A percentile compares a stretch with the other conserved stretches of the same genome.
phyloP scores from a whole-genome alignment of 768 basidiomycete genomes.

The Leccinum variicolor region DNA sequence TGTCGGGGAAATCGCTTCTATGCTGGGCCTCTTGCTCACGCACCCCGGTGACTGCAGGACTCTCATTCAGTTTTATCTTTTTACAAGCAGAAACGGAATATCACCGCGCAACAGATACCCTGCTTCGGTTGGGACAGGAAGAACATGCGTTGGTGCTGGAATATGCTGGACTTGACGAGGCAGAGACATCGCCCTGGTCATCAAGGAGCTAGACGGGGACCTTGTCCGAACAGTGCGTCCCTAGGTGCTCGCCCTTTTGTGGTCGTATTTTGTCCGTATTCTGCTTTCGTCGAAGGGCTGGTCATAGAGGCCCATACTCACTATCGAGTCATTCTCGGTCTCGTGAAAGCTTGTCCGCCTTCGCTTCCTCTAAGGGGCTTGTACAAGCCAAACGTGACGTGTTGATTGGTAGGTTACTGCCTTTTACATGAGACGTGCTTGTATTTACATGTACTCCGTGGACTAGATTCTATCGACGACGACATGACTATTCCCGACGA shows the following conservation, averaged over 20 bases:
- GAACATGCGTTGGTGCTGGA: constrained; percentile 88
- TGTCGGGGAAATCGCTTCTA: constrained; percentile 53
- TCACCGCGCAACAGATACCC: constrained; percentile 73
- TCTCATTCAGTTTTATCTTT: constrained; percentile 71
- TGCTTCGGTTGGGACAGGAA: constrained; percentile 85
- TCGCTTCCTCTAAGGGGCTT: neutral
- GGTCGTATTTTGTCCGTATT: neutral
- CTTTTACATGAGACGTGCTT: neutral
- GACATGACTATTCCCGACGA: constrained; percentile 93
- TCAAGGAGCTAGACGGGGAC: constrained; percentile 95
- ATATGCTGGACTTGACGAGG: constrained; percentile 86
- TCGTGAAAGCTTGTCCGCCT: neutral
- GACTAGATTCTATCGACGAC: constrained; percentile 96
- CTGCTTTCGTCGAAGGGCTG: neutral
- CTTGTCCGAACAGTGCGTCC: constrained; percentile 81
- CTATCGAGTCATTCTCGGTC: neutral
- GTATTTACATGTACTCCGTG: constrained; percentile 88
- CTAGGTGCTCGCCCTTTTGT: neutral
- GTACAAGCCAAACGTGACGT: neutral
- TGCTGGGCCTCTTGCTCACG: constrained; percentile 66
- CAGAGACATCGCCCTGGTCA: constrained; percentile 86
- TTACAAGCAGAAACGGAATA: constrained; percentile 78
- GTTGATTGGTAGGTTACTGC: neutral
- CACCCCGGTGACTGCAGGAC: constrained; percentile 84
- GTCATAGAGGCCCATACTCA: neutral